Evolutionary conservation across 2,329 filamentous ascomycete genomes (phyloP).

Genomic region (Pseudocercospora ulei): DNA sequence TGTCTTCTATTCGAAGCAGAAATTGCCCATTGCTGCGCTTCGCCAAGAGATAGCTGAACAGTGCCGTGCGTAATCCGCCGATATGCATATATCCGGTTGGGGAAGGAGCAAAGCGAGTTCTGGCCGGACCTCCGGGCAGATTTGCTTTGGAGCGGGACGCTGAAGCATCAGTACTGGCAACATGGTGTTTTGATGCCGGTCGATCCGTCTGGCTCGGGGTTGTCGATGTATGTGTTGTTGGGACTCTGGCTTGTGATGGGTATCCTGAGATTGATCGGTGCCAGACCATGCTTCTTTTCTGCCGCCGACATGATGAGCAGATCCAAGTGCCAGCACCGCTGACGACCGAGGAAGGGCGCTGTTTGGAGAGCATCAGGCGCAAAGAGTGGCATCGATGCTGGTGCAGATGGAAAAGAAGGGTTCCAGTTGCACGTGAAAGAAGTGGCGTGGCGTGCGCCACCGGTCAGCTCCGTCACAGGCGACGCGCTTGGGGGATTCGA

Average conservation of each 20-base stretch:
- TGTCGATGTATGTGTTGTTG: slow-evolving; percentile 13
- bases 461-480: slow-evolving; percentile 2
- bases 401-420: background rate
- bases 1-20: slow-evolving; percentile 84
- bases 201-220: too few species aligned
- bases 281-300: slow-evolving; percentile 8
- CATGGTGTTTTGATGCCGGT: background rate
- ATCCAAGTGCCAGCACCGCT: slow-evolving; percentile 16
- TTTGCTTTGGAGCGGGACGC: slow-evolving; percentile 24
- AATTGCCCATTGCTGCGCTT: slow-evolving; percentile 83
- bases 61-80: slow-evolving; percentile 78
- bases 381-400: background rate
- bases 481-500: slow-evolving; percentile 9
- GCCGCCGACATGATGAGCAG: slow-evolving; percentile 22
- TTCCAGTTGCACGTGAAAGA: slow-evolving; percentile 5
- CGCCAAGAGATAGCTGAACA: slow-evolving; percentile 94
- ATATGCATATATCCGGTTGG: slow-evolving; percentile 90
- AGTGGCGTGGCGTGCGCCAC: background rate
- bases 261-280: slow-evolving; percentile 8
- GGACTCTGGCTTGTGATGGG: too few species aligned
- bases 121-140: slow-evolving; percentile 50
- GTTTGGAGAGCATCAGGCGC: background rate
- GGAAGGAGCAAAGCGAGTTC: slow-evolving; percentile 88
- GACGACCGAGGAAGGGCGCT: background rate
- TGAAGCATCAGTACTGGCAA: background rate